phyloP scores from a whole-genome alignment of 2,329 filamentous ascomycete species.

The Berkeleyomyces rouxiae region DNA sequence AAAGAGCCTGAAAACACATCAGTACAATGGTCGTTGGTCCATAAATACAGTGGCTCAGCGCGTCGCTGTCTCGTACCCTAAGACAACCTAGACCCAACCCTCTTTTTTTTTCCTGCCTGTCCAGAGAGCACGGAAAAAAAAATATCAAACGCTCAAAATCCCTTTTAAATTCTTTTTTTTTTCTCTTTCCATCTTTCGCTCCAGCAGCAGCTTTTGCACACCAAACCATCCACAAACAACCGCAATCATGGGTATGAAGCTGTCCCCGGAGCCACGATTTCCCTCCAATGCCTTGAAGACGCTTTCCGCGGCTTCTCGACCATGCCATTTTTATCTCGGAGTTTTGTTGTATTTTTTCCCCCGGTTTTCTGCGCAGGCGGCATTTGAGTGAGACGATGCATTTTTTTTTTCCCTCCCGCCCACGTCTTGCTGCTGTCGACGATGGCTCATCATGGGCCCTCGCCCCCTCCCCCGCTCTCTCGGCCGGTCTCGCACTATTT shows the following conservation, averaged over 20 bases:
- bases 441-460: not conserved
- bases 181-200: conserved; percentile 5
- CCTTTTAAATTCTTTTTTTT: conserved; percentile 8
- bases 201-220: conserved; percentile 25
- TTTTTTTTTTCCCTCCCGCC: not conserved
- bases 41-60: no score
- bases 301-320: not conserved
- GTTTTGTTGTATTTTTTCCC: conserved; percentile 11
- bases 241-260: conserved; percentile 45
- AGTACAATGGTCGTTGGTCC: no score
- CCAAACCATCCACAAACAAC: conserved; percentile 24
- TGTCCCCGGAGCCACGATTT: conserved; percentile 1
- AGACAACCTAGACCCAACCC: not conserved
- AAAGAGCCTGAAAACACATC: no score
- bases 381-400: not conserved
- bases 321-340: conserved; percentile 3
- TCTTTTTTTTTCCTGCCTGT: conserved; percentile 2
- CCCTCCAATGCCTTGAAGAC: not conserved
- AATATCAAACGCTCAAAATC: conserved; percentile 1
- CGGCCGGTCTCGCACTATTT: not conserved
- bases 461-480: not conserved
- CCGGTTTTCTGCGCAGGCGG: not conserved
- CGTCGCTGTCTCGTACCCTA: not conserved
- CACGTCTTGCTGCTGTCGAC: not conserved
- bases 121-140: conserved; percentile 1